Evolutionary conservation across 2,329 filamentous ascomycete species (phyloP), one percentile per base, ranked within the genome.

Genomic region (Lecanosticta acicola): DNA sequence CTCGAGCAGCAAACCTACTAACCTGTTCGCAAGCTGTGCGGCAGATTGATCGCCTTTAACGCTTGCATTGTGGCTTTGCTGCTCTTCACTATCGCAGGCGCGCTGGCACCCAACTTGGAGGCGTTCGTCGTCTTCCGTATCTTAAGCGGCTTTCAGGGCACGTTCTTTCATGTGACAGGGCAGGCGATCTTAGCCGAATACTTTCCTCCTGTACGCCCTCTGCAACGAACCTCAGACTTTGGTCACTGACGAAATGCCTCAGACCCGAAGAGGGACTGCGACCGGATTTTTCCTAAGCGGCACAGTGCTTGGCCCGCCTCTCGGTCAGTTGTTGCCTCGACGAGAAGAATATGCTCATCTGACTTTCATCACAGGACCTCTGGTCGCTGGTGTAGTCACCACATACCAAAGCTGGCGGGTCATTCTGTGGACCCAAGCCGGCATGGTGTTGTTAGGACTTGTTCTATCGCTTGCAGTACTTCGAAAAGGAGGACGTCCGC

Each of bases 401-500:
- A 87, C 83, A 0, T 87, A 80, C 63, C 72, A 75, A 3, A 78
- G 74, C 2, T 90, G 85, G 85, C 74, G 83, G n/a, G 77, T 78
- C 20, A 85, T 88, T 38, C 87, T 87, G 65, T 88, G 83, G 80
- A 69, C 87, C 0, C 83, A 87, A 59, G 78, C 79, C 0, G 83
- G 76, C 0, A 71, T 87, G 14, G 79, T 79, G 0, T 81, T 75
- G 1, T 58, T 76, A 0, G 81, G 77, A 0, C 70, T 75, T 0
- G 14, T 80, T 0, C 74, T 82, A 0, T 74, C 83, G 11, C 75
- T 79, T 49, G 77, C 85, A 52, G 68, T 85, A 8, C 73, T 87
- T 10, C 18, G 68, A 74, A 11, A 80, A 84, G 39, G 69, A 85
- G 2, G 68, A 71, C 13, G 77, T 77, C 18, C 39, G 9, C 46